Percentiles rank a stretch among this genome's conserved stretches.
Conservation (phyloP, 2,329 filamentous ascomycete species). For the Neocucurbitaria cava region DNA sequence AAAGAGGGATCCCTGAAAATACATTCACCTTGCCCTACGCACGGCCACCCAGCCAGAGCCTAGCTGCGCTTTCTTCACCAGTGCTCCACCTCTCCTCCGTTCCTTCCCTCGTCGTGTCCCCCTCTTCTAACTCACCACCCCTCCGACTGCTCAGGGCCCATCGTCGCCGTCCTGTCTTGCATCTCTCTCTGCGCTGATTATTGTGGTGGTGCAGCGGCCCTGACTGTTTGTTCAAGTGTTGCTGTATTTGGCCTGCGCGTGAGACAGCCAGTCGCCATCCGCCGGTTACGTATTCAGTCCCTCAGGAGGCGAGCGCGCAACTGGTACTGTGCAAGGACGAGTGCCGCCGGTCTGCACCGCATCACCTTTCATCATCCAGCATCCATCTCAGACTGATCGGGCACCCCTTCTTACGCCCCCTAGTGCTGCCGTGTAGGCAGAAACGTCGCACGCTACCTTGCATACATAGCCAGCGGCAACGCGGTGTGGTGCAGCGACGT, state of each 20-base stretch:
- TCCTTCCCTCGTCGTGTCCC: slow-evolving; percentile 32
- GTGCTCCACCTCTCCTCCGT: slow-evolving; percentile 41
- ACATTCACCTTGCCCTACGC: slow-evolving; percentile 44
- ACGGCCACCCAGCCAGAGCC: slow-evolving; percentile 39
- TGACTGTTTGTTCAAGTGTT: slow-evolving; percentile 21
- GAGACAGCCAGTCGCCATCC: slow-evolving; percentile 30
- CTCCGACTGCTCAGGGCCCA: slow-evolving; percentile 34
- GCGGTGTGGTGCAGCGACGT: slow-evolving; percentile 35
- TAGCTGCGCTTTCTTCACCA: slow-evolving; percentile 39
- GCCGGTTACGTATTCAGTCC: slow-evolving; percentile 35
- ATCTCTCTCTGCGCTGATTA: slow-evolving; percentile 10
- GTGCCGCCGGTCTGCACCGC: slow-evolving; percentile 25
- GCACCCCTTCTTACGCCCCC: slow-evolving; percentile 11
- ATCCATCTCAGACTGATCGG: slow-evolving; percentile 23
- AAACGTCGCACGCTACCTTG: slow-evolving; percentile 44
- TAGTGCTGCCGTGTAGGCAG: slow-evolving; percentile 28
- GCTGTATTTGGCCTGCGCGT: slow-evolving; percentile 15
- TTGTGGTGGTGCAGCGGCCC: slow-evolving; percentile 26
- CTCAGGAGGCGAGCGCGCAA: slow-evolving; percentile 41
- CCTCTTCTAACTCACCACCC: slow-evolving; percentile 28
- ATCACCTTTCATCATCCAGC: slow-evolving; percentile 5
- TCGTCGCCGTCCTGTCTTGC: slow-evolving; percentile 16
- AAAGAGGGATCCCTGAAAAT: slow-evolving; percentile 39
- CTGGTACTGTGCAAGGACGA: slow-evolving; percentile 17
- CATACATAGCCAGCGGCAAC: slow-evolving; percentile 35